These are phyloP conservation scores for Neckera pumila DNA, from an alignment of 225 moss, liverwort and hornwort species.

Conservation along the genomic window DNA sequence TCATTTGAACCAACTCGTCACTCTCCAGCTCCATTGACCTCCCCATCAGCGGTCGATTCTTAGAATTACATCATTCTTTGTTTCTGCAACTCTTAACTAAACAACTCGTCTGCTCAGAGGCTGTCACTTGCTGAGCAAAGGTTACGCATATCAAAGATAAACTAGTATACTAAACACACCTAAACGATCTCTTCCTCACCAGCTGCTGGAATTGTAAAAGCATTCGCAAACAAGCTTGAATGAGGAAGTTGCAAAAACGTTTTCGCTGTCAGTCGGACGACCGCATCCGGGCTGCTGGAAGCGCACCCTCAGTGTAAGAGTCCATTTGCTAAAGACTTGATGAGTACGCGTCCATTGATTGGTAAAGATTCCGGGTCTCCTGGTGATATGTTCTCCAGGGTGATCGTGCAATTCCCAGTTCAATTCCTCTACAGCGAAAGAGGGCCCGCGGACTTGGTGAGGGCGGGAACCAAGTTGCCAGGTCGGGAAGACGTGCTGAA, in stretches of 20 bases:
- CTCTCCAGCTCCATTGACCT: background rate
- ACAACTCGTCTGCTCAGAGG: background rate
- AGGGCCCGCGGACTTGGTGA: slow-evolving; percentile 24
- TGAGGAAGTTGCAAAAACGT: background rate
- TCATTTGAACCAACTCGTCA: slow-evolving; percentile 8
- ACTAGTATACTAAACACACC: background rate
- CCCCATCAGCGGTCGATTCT: slow-evolving; percentile 1
- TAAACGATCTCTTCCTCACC: background rate
- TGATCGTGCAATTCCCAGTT: background rate
- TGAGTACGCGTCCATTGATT: background rate
- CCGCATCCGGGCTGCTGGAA: background rate
- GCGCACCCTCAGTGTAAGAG: background rate
- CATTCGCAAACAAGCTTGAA: background rate
- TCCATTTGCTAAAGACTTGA: background rate
- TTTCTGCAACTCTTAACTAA: background rate
- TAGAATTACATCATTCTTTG: background rate
- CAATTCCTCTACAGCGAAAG: background rate
- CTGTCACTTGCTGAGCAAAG: background rate
- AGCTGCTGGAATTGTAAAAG: background rate
- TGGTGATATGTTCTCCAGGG: background rate
- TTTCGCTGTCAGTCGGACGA: background rate
- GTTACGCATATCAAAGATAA: background rate
- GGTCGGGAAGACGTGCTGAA: slow-evolving; percentile 21
- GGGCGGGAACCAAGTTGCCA: slow-evolving; percentile 8
- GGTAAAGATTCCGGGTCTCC: background rate